Base-by-base conservation (phyloP, 176 grass and related monocot species). In the Carex scoparia region DNA sequence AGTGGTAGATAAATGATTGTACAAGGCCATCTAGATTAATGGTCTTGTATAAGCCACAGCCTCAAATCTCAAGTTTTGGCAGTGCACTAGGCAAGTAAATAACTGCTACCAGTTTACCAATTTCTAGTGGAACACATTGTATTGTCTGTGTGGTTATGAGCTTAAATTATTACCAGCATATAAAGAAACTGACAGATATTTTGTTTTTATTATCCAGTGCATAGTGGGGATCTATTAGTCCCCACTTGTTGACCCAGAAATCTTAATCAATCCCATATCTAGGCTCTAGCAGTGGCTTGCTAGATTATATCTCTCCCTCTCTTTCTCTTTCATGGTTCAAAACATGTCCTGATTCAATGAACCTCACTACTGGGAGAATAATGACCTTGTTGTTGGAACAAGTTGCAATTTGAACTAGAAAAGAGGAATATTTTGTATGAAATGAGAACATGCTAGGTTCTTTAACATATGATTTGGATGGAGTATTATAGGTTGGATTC, bases 261-360 rank as follows among this genome's bases (percentile, higher is more conserved):
- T 79, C 76, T 63, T 67, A 68, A 51, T 51, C 80, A 67, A 44
- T 49, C 42, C 40, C 19, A 51, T 65, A 67, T 68, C 59, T 81
- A 63, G 78, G 55, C 16, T 81, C 15, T n/a, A 32, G 38, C 30
- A n/a, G 31, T 81, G 18, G 31, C 33, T 28, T 78, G 1, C 8
- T 15, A 55, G 23, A 76, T 76, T 30, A 55, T 55, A 31, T 14
- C 23, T 23, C 23, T 54, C n/a, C 14, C 28, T 53, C 18, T 53
- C 44, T 31, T 5, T 5, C 48, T 14, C 72, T 31, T 0, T 10
- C 72, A 7, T 14, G 9, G 23, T 53, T 30, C 19, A 76, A 83
- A 83, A 68, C 80, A 15, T 51, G 61, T 83, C 80, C 49, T 16
- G 16, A 67, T 83, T 67, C 80, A 66, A 67, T 83, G 80, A 53